Base-by-base conservation (phyloP, 768 basidiomycete genomes). In the Suillus americanus region DNA sequence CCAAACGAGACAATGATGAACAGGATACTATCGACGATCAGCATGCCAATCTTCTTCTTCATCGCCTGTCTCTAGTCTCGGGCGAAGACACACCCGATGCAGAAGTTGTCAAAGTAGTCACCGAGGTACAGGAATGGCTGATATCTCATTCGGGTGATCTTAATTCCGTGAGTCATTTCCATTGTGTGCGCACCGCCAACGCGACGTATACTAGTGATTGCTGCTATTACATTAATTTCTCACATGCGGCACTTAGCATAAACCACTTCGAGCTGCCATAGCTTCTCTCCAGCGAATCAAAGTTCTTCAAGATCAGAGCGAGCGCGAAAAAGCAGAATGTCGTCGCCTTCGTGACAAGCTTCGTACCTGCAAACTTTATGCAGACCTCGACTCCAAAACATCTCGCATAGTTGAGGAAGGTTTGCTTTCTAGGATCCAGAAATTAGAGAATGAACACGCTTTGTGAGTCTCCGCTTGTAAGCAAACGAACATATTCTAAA, bases 121-220 rank as follows among this genome's bases (percentile, higher is more conserved):
- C 70, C 23, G 85, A 86, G 69, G 83, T 85, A 45, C 81, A 84
- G 57, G 67, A 71, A 38, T 90, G 86, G 85, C 77, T 90, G 60
- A 70, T 70, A 20, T 65, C 66, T 23, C 81, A 78, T 48, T 64
- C 77, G 38, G 73, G 77, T 0, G 81, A 81, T 60, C 80, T 81
- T 53, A 69, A 78, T 70, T 65, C 68, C 48, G 72, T 76, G 73
- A 66, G 72, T 74, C 23, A 38, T 67, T 66, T 61, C 67, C 48
- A 37, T 60, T 7, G 4, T 18, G 16, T 9, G 3, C 25, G 3
- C 25, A 16, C 14, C 23, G 7, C 35, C 20, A 55, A 38, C 8
- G 50, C 7, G 13, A 18, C 61, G 12, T 38, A 12, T n/a, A 8
- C 48, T 20, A 35, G 16, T 18, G 23, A 40, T 33, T 57, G 28